Base-by-base conservation (phyloP, 169 alveolate species). In the Cryptosporidium canis region DNA sequence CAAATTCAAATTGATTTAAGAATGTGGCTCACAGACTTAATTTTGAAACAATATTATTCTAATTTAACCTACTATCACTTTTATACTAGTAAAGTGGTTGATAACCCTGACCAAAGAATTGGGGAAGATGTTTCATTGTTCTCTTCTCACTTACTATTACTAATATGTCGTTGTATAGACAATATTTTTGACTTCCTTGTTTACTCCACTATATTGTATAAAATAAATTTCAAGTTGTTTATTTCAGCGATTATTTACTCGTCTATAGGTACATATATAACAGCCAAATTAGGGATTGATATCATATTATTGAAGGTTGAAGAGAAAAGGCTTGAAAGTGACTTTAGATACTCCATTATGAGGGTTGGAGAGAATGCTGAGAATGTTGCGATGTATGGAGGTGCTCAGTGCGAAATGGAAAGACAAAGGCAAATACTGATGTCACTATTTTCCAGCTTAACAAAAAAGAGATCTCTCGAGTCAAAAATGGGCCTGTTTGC, bases 301-400 rank as follows among this genome's bases (percentile, higher is more conserved):
- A 77, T 77, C 31, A 61, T 77, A 18, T 27, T 77, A 4, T 65
- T 39, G 3, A 77, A 77, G 39, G 72, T 77, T 6, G 71, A 77
- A 44, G 87, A 77, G 21, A 55, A 45, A 58, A 77, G 37, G 24
- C 70, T 77, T 41, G 87, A 77, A 61, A 77, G 87, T 41, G 91
- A 85, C 48, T 67, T 85, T 53, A 64, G 92, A 58, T 72, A 85
- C 37, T 85, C 92, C 24, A 83, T 85, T 27, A 66, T 77, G 33
- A 41, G 92, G 29, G 82, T 85, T n/a, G 31, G 83, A 12, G 92
- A 85, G 51, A 85, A 85, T 67, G 90, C 90, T n/a, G 92, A 85
- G 33, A 85, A 83, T 29, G 70, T 85, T 51, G 92, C 92, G 1
- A 72, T 85, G 83, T 85, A 85, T 67, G 66, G 92, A 27, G 92